Base-by-base conservation (phyloP, 1,284 basidiomycete genomes). In the Phylloboletellus chloephorus region DNA sequence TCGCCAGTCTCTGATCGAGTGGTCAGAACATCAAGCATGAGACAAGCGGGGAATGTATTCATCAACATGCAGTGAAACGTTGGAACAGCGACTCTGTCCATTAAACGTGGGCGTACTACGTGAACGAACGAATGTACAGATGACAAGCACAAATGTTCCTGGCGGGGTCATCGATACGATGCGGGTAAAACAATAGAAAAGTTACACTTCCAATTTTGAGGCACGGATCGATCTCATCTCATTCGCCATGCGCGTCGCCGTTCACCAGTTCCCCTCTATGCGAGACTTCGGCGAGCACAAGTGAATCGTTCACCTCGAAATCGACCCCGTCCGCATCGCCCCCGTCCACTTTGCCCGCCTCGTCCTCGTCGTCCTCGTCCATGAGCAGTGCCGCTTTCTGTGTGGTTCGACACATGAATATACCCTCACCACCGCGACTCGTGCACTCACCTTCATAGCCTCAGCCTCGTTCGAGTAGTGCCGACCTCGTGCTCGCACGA, bases 381-480 rank as follows among this genome's bases (percentile, higher is more conserved):
- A 80, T 72, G 39, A 88, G 63, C 52, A 72, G 62, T 47, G 74
- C 72, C 21, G 86, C 83, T 49, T 72, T 75, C 84, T 88, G 58
- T 51, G 41, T 13, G 36, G 39, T 26, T 37, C 16, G 1, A 17
- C 4, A 32, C 19, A 43, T 33, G 13, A 25, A 39, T 26, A 39
- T 7, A 24, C 37, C 9, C 15, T 32, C 31, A 33, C 31, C 16
- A 17, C 12, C 13, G 38, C 31, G 47, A 29, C 37, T 31, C 38
- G 48, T 36, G 10, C 28, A 45, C 61, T 37, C 56, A 83, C 85
- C 78, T 88, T 89, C 87, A 94, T 90, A 23, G 88, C 90, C 57
- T 91, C 87, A 1, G 88, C 90, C 63, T 94, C 90, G 43, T 92
- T 91, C 3, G 88, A 89, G 57, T 94, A 94, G 63, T 94, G 90